Base-by-base conservation (phyloP, 768 basidiomycete species). In the Chalciporus pseudorubinellus region DNA sequence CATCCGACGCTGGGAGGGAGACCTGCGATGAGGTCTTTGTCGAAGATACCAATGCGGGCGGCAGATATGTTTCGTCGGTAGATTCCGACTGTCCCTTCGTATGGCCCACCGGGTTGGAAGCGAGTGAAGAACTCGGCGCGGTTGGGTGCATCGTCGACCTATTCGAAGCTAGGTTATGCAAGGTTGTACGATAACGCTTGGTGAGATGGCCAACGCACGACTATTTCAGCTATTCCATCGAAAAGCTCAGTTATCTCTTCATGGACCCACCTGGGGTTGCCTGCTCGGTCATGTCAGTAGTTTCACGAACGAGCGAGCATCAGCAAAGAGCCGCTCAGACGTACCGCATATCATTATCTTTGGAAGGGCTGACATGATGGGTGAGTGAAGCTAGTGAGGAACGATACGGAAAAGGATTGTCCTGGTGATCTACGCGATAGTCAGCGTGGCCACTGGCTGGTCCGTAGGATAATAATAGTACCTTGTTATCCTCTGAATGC, bases 191-290 rank as follows among this genome's bases (percentile, higher is more conserved):
- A 6, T 11, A 7, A 29, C 8, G 6, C 6, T n/a, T 13, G 14
- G 18, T 24, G n/a, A 20, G 22, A 51, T n/a, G 19, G n/a, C 7
- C 9, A 24, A 77, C 89, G 63, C 66, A 92, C 92, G 44, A 92
- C 73, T 24, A 93, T 76, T 52, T 92, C 84, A 19, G 89, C 83
- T 54, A 89, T 79, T 38, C 76, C 72, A 1, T 77, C 78, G 38
- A 92, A 78, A 42, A 91, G 72, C 39, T 74, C 65, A 50, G 79
- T 70, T 22, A 84, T 74, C 60, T 92, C 89, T 28, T 88, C 78
- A 48, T 87, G 79, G 0, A 88, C 87, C 89, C 89, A 92, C 31
- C 83, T 80, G 50, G 89, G 81, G 49, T 75, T 73, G 48, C 81
- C 88, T 88, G 19, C 14, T n/a, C n/a, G n/a, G 59, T 18, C 31